Conservation (phyloP, 2,329 filamentous ascomycete genomes). For the Colletotrichum somersetense region DNA sequence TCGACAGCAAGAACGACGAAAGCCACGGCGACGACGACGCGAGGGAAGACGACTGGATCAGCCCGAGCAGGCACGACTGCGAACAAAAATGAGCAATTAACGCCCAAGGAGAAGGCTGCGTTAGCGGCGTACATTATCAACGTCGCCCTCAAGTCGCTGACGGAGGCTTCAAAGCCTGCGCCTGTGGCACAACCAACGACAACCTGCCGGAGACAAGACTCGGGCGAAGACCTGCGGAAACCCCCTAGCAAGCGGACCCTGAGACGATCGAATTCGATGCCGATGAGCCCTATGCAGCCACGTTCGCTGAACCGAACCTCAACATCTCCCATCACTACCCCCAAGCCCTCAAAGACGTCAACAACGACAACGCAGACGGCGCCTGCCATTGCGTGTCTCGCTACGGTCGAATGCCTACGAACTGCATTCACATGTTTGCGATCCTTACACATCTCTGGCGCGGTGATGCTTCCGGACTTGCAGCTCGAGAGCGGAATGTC, state of each 20-base stretch:
- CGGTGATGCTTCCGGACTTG: conserved; percentile 68
- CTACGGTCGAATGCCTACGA: conserved; percentile 77
- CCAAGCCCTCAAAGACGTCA: conserved; percentile 50
- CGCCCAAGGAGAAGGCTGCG: conserved; percentile 71
- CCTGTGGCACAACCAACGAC: conserved; percentile 49
- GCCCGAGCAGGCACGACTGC: conserved; percentile 49
- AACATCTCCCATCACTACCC: conserved; percentile 61
- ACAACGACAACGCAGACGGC: conserved; percentile 37
- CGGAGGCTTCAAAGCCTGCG: conserved; percentile 71
- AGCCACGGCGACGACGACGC: conserved; percentile 47
- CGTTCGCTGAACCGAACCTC: conserved; percentile 71
- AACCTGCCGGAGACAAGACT: conserved; percentile 53
- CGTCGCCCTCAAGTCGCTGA: conserved; percentile 74
- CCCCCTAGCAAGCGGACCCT: conserved; percentile 53
- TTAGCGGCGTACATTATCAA: conserved; percentile 83
- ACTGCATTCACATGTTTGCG: conserved; percentile 75
- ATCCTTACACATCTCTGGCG: conserved; percentile 65
- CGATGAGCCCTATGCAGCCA: conserved; percentile 72
- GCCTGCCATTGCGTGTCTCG: conserved; percentile 61
- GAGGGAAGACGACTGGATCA: conserved; percentile 46
- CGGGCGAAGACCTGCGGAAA: conserved; percentile 52
- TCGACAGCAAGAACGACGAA: conserved; percentile 46
- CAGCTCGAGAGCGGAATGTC: conserved; percentile 82
- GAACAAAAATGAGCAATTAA: conserved; percentile 58
- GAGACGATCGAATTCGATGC: conserved; percentile 68